phyloP scores from a whole-genome alignment of 2,329 filamentous ascomycete species.

The Drechslerella stenobrocha region DNA sequence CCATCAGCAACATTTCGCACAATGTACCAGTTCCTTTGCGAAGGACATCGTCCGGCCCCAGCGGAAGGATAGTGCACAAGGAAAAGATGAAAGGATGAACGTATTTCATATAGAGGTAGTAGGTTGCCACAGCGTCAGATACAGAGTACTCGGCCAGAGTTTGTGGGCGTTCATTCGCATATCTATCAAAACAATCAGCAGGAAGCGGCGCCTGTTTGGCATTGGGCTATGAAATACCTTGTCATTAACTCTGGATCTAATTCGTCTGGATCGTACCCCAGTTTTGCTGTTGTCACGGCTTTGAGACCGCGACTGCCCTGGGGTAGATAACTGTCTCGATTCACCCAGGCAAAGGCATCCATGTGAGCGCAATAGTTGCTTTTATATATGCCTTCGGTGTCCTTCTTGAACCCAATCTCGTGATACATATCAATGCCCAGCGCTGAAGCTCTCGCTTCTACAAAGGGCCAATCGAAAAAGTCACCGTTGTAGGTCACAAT shows the following conservation, averaged over 20 bases:
- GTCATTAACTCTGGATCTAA: slow-evolving; percentile 98
- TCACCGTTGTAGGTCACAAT: slow-evolving; percentile 99
- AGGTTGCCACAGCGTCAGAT: slow-evolving; percentile 96
- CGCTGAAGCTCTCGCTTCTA: slow-evolving; percentile 88
- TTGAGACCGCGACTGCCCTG: slow-evolving; percentile 97
- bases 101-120: slow-evolving; percentile 99
- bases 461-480: slow-evolving; percentile 99
- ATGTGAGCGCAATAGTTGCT: slow-evolving; percentile 96
- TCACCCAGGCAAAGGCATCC: slow-evolving; percentile 99
- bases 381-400: slow-evolving; percentile 93
- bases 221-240: slow-evolving; percentile 57
- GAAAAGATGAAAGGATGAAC: slow-evolving; percentile 99
- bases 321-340: slow-evolving; percentile 94
- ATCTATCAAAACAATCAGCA: slow-evolving; percentile 54
- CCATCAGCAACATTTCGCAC: slow-evolving; percentile 99
- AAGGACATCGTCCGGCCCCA: slow-evolving; percentile 88
- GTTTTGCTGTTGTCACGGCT: slow-evolving; percentile 94
- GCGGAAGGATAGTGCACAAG: slow-evolving; percentile 89
- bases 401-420: slow-evolving; percentile 95
- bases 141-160: slow-evolving; percentile 97
- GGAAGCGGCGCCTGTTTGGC: not conserved
- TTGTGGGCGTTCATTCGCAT: slow-evolving; percentile 86
- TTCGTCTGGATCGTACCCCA: slow-evolving; percentile 97
- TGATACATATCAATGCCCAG: slow-evolving; percentile 98
- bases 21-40: slow-evolving; percentile 96